Percentiles rank a stretch among this genome's conserved stretches.
Conservation (phyloP, 331 rosid species). For the Acacia concinna region DNA sequence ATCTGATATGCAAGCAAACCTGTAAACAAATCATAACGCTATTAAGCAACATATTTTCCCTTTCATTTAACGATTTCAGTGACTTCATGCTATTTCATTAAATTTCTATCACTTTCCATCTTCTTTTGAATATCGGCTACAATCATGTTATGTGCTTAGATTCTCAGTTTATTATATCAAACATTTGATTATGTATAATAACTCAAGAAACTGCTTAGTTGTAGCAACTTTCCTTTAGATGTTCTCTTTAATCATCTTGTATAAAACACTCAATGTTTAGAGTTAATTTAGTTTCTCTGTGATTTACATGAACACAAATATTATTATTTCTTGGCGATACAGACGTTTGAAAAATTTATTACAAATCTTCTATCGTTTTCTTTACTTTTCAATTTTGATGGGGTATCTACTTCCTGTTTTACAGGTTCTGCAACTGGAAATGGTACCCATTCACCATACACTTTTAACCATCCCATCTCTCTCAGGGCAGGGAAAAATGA, state of each 20-base stretch:
- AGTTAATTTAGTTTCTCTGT: background rate
- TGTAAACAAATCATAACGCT: background rate
- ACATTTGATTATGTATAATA: background rate
- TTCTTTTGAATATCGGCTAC: background rate
- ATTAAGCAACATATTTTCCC: background rate
- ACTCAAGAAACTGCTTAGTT: slow-evolving; percentile 14
- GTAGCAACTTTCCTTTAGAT: slow-evolving; percentile 10
- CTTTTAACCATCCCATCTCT: slow-evolving; percentile 55
- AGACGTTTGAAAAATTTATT: background rate
- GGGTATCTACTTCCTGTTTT: slow-evolving; percentile 18
- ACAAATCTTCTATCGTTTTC: background rate
- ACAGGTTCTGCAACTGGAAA: slow-evolving; percentile 85
- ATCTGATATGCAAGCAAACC: background rate
- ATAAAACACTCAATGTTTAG: background rate
- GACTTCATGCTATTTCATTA: background rate
- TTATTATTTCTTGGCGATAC: background rate
- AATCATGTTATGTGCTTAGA: background rate
- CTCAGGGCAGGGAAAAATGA: slow-evolving; percentile 84
- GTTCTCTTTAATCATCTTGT: background rate
- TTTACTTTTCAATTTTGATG: slow-evolving; percentile 3
- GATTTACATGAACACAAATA: background rate
- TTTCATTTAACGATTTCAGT: background rate
- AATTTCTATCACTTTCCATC: background rate
- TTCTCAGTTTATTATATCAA: slow-evolving; percentile 8
- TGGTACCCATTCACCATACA: slow-evolving; percentile 74